Evolutionary conservation across 768 basidiomycete genomes (phyloP).

Genomic region (Inosperma sp.): DNA sequence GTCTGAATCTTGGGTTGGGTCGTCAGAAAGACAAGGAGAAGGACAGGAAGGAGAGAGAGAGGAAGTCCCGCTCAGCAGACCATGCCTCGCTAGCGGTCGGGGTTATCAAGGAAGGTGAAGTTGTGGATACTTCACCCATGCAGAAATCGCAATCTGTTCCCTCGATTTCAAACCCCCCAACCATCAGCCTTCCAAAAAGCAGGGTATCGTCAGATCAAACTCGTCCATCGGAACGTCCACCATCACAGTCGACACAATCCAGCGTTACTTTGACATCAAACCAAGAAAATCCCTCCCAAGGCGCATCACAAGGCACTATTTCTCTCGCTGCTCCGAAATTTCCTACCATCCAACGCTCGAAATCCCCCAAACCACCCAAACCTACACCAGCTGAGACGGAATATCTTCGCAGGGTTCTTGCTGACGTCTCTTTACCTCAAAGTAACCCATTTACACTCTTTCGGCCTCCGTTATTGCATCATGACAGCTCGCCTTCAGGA

Average conservation of each 20-base stretch:
- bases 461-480: slow-evolving; percentile 31
- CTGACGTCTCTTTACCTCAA: slow-evolving; percentile 48
- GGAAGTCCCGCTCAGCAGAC: slow-evolving; percentile 33
- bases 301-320: background rate
- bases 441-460: slow-evolving; percentile 48
- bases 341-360: slow-evolving; percentile 31
- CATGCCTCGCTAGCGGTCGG: slow-evolving; percentile 14
- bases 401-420: slow-evolving; percentile 65
- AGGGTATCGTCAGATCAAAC: background rate
- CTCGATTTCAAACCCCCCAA: background rate
- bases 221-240: background rate
- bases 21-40: slow-evolving; percentile 36
- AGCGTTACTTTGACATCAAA: background rate
- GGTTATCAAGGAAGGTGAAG: slow-evolving; percentile 17
- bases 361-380: slow-evolving; percentile 50
- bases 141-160: slow-evolving; percentile 16
- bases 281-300: background rate
- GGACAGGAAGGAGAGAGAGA: slow-evolving; percentile 30
- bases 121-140: slow-evolving; percentile 10
- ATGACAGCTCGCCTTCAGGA: slow-evolving; percentile 5
- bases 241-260: background rate
- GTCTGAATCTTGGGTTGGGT: slow-evolving; percentile 49
- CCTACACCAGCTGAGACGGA: slow-evolving; percentile 52
- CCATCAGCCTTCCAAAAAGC: background rate
- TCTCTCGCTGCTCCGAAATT: slow-evolving; percentile 11